Percentiles rank a stretch among this genome's conserved stretches.
These are phyloP conservation scores for Pyracantha coccinea DNA, from an alignment of 331 rosid species.

Conservation along the genomic window DNA sequence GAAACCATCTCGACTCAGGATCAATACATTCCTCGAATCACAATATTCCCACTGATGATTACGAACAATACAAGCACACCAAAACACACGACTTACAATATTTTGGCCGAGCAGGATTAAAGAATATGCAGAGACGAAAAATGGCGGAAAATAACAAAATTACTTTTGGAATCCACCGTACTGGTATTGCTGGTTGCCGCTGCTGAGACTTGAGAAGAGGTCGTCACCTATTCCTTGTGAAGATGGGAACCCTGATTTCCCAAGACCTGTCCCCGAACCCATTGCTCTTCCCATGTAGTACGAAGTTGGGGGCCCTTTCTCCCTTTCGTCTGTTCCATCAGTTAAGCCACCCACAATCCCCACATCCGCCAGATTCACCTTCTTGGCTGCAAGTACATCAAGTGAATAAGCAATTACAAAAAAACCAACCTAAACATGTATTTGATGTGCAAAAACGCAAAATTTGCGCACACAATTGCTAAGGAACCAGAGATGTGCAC, in stretches of 20 bases:
- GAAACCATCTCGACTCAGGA: neutral
- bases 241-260: slow-evolving; percentile 53
- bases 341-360: slow-evolving; percentile 82
- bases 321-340: slow-evolving; percentile 71
- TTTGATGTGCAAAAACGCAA: neutral
- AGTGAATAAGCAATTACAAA: slow-evolving; percentile 6
- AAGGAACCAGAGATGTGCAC: neutral
- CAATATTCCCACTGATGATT: slow-evolving; percentile 9
- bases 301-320: slow-evolving; percentile 61
- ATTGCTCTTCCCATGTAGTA: slow-evolving; percentile 90
- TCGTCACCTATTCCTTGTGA: slow-evolving; percentile 56
- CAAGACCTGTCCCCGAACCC: slow-evolving; percentile 91
- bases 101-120: slow-evolving; percentile 27
- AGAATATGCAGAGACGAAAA: slow-evolving; percentile 19
- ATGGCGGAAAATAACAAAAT: slow-evolving; percentile 6
- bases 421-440: neutral
- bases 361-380: slow-evolving; percentile 63
- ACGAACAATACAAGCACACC: slow-evolving; percentile 33
- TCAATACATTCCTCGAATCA: slow-evolving; percentile 8
- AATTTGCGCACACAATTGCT: neutral
- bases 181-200: slow-evolving; percentile 49
- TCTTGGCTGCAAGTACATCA: slow-evolving; percentile 65
- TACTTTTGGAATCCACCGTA: slow-evolving; percentile 84
- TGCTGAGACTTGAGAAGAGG: slow-evolving; percentile 50
- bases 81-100: slow-evolving; percentile 14